Percentiles rank a stretch among this genome's conserved stretches.
phyloP scores from a whole-genome alignment of 2,329 filamentous ascomycete species.

The Trichoderma lentiforme region DNA sequence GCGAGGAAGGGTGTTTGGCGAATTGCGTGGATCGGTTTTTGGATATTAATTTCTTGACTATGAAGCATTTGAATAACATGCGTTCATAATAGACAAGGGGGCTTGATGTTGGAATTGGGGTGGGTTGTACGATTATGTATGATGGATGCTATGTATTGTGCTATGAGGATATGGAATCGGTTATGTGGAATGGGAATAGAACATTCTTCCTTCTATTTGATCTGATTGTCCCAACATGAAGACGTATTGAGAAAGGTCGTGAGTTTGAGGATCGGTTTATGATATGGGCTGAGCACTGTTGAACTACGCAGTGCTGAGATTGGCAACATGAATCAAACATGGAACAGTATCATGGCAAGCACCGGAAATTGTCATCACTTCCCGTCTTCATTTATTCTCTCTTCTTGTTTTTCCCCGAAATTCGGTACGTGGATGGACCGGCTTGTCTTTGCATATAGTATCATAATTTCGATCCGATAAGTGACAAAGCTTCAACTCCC shows the following conservation, averaged over 20 bases:
- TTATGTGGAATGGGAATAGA: not conserved
- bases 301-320: not conserved
- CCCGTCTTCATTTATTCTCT: constrained; percentile 2
- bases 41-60: constrained; percentile 80
- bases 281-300: not conserved
- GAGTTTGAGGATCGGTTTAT: not conserved
- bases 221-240: not conserved
- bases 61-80: constrained; percentile 74
- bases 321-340: not conserved
- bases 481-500: constrained; percentile 34
- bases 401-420: not conserved
- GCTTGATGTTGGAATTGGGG: not conserved
- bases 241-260: not conserved
- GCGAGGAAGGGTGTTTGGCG: constrained; percentile 77
- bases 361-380: not conserved
- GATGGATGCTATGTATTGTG: not conserved
- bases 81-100: constrained; percentile 29
- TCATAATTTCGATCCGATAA: constrained; percentile 36
- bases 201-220: not conserved
- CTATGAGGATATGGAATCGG: not conserved
- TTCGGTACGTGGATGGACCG: constrained; percentile 15
- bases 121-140: constrained; percentile 1
- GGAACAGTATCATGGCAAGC: not conserved
- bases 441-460: constrained; percentile 22
- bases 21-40: constrained; percentile 95